Evolutionary conservation across 176 grass and related monocot genomes (phyloP), one percentile per base, ranked within the genome.

Genomic region (Hyparrhenia diplandra): DNA sequence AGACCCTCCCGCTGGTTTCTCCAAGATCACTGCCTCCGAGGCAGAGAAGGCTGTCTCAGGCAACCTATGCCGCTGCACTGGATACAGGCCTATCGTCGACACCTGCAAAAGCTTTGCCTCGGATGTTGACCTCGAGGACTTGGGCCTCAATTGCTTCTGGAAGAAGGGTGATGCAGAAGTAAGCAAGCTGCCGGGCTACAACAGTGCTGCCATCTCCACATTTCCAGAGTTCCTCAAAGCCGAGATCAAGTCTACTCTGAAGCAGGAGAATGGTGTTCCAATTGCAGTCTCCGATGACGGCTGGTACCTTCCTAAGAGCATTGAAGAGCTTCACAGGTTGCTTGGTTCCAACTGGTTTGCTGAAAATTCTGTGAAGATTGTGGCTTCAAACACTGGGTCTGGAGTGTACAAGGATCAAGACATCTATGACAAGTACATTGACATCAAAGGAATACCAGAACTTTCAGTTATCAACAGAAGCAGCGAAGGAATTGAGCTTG

Each of bases 111-210:
- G 94, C 72, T 97, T 97, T 70, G 83, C 94, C 11, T 83, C 79
- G 8, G 85, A 89, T 54, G 91, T 90, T 10, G 94, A 97, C 77
- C 88, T 97, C 11, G 94, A 97, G 70, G 94, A 97, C 73, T 80
- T 97, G 10, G 94, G 94, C 46, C 84, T 97, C 58, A 97, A 94
- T 37, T 81, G 85, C n/a, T 97, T 97, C 81, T 91, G 92, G 87
- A 97, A 90, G 71, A 92, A 90, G 85, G 85, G 89, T 21, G 23
- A 32, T 12, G 79, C 85, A 24, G 72, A 69, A 5, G 47, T 85
- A 31, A 31, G 40, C 31, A 87, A 85, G 71, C 71, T 94, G 60
- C 91, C 91, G 4, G 2, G 16, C 25, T 94, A 97, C 78, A 46
- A 54, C 12, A 16, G 35, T 4, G 63, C 36, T 0, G 27, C 18